phyloP scores from a whole-genome alignment of 768 basidiomycete genomes.

The Pleurotus tuber-regium region DNA sequence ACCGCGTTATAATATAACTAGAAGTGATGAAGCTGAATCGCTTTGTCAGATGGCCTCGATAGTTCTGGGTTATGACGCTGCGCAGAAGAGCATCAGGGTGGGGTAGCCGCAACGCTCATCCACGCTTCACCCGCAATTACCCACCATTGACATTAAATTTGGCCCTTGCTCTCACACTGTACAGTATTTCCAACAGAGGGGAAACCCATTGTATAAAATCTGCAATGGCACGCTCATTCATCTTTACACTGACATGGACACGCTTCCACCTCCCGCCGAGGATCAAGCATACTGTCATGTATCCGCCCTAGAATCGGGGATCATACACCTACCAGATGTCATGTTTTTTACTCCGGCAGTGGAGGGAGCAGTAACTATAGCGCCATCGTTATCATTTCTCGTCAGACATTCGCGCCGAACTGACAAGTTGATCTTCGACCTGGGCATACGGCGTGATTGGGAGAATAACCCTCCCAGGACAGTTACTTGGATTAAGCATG shows the following conservation, averaged over 20 bases:
- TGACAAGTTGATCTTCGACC: slow-evolving; percentile 48
- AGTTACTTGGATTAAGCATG: slow-evolving; percentile 24
- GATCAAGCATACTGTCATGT: slow-evolving; percentile 52
- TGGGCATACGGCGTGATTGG: slow-evolving; percentile 50
- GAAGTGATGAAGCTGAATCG: too few species aligned
- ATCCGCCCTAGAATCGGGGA: slow-evolving; percentile 55
- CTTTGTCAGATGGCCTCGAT: too few species aligned
- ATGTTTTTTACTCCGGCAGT: slow-evolving; percentile 33
- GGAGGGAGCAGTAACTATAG: slow-evolving; percentile 23
- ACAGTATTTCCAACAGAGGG: neutral
- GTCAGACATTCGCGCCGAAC: slow-evolving; percentile 43
- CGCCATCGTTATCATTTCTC: slow-evolving; percentile 52
- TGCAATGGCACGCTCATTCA: neutral
- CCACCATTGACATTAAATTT: neutral
- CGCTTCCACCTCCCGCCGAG: slow-evolving; percentile 36
- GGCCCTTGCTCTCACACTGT: neutral
- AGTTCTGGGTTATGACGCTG: too few species aligned
- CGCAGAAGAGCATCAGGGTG: too few species aligned
- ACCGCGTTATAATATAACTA: too few species aligned
- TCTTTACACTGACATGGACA: neutral
- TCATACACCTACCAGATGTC: slow-evolving; percentile 35
- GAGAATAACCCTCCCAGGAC: slow-evolving; percentile 36
- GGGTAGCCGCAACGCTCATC: too few species aligned
- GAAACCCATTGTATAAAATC: neutral
- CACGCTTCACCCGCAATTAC: too few species aligned